Conservation (phyloP, 257 asterid genomes). For the Solanum raphanifolium region DNA sequence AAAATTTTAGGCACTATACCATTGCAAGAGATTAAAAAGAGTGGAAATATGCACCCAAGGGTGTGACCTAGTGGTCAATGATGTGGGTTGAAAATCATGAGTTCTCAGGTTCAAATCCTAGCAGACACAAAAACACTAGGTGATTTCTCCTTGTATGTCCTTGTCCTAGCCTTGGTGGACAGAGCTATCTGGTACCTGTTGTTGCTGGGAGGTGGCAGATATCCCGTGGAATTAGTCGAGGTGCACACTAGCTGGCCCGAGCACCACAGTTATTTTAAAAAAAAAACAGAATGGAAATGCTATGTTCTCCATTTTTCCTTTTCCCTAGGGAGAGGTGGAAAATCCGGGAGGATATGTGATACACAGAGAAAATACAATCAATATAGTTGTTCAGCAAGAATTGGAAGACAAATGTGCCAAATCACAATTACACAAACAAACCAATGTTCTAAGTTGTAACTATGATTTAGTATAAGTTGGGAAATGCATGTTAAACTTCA, state of each 20-base stretch:
- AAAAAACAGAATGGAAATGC: not conserved
- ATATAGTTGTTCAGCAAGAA: not conserved
- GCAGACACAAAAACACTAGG: not conserved
- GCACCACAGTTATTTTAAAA: not conserved
- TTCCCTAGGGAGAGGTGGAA: not conserved
- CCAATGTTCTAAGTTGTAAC: not conserved
- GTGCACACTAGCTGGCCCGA: not conserved
- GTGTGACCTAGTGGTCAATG: not conserved
- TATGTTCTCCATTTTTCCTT: not conserved
- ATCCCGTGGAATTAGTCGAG: not conserved
- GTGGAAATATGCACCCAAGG: not conserved
- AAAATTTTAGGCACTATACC: not conserved
- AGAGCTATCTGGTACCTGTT: not conserved
- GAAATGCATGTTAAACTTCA: not conserved
- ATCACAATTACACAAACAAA: not conserved
- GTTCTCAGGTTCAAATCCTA: not conserved
- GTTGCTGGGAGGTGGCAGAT: not conserved
- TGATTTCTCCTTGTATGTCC: not conserved
- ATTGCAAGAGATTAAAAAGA: constrained; percentile 1
- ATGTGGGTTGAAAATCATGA: not conserved
- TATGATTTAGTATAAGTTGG: not conserved
- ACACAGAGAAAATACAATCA: not conserved
- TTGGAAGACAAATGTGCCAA: not conserved
- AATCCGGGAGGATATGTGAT: not conserved
- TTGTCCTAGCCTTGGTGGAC: not conserved